Conservation (phyloP, 2,329 filamentous ascomycete species). For the Botrytis tulipae region DNA sequence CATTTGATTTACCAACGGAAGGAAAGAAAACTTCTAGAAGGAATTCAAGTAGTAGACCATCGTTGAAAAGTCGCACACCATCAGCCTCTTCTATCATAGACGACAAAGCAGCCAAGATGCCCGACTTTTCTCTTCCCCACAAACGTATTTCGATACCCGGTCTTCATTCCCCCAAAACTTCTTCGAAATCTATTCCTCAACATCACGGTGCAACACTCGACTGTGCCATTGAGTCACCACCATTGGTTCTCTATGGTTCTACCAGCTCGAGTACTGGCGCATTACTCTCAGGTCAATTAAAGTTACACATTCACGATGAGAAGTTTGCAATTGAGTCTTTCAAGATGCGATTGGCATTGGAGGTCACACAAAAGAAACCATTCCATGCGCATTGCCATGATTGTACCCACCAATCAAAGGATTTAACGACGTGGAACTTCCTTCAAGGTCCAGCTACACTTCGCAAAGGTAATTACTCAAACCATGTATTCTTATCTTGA, state of each 20-base stretch:
- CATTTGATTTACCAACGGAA: constrained; percentile 10
- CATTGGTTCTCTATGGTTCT: constrained; percentile 74
- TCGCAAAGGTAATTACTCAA: constrained; percentile 46
- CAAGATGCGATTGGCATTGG: constrained; percentile 67
- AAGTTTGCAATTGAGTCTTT: constrained; percentile 68
- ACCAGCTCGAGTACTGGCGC: constrained; percentile 76
- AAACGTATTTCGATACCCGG: constrained; percentile 34
- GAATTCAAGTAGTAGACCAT: constrained; percentile 4
- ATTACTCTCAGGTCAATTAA: constrained; percentile 79
- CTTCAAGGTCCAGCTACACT: constrained; percentile 56
- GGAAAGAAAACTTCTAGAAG: constrained; percentile 10
- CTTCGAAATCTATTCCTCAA: constrained; percentile 31
- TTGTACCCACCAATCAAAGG: constrained; percentile 69
- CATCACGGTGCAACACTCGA: constrained; percentile 29
- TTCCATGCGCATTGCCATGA: constrained; percentile 75
- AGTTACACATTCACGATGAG: constrained; percentile 68
- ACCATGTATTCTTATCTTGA: constrained; percentile 19
- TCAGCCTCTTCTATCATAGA: constrained; percentile 19
- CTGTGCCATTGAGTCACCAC: constrained; percentile 52
- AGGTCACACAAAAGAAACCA: constrained; percentile 75
- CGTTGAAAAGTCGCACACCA: constrained; percentile 17
- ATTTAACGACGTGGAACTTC: constrained; percentile 79
- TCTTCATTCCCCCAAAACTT: constrained; percentile 31
- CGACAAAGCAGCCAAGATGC: constrained; percentile 28
- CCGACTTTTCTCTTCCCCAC: constrained; percentile 24